Percentiles rank a stretch among this genome's conserved stretches.
These are phyloP conservation scores for Beauveria australis DNA, from an alignment of 2,329 filamentous ascomycete species.

Conservation along the genomic window DNA sequence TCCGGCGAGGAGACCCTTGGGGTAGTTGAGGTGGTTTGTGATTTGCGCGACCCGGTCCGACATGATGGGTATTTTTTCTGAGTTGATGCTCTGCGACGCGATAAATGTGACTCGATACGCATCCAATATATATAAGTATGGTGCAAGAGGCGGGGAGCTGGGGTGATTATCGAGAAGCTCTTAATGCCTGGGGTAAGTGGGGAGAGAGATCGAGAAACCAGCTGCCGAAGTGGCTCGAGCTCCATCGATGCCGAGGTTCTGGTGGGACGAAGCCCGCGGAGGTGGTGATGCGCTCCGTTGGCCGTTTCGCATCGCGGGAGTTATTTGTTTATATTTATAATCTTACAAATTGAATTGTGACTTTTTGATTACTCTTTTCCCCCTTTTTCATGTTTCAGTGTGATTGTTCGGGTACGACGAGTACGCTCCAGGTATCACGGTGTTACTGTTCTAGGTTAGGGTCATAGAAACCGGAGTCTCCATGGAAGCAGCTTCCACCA, in stretches of 20 bases:
- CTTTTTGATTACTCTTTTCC: background rate
- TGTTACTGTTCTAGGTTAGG: no score
- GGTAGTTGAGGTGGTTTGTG: conserved; percentile 72
- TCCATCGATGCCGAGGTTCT: conserved; percentile 1
- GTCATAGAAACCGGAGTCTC: no score
- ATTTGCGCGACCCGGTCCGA: conserved; percentile 61
- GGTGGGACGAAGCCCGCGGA: background rate
- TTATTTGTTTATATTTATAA: no score
- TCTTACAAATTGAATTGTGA: background rate
- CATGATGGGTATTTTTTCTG: conserved; percentile 24
- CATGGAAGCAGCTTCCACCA: no score
- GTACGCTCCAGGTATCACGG: no score
- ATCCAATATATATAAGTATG: no score
- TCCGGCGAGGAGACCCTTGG: conserved; percentile 66
- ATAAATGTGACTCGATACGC: no score
- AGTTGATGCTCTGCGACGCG: no score
- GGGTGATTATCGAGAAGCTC: background rate
- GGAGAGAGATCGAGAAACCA: background rate
- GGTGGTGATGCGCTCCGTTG: background rate
- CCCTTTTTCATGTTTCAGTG: background rate
- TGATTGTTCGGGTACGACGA: background rate
- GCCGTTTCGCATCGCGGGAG: background rate
- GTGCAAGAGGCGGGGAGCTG: background rate
- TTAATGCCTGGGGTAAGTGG: background rate
- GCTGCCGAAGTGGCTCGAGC: background rate